A percentile compares a stretch with the other conserved stretches of the same genome.
Evolutionary conservation across 805 yeast species (phyloP).

Genomic region (Debaryomyces prosopidis): DNA sequence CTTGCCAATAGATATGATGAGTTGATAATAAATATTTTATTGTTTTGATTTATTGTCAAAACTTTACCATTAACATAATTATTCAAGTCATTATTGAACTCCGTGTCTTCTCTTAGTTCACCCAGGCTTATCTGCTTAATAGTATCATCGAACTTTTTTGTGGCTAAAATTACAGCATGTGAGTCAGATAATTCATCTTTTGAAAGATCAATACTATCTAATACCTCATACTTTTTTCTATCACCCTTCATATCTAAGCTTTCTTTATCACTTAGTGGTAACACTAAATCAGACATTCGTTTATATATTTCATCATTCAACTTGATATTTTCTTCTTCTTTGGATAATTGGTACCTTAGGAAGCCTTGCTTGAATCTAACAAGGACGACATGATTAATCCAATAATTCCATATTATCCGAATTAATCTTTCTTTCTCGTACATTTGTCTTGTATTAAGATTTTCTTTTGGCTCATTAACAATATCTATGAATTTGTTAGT

Average conservation of each 20-base stretch:
- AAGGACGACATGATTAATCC: constrained; percentile 13
- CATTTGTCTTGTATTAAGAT: constrained; percentile 16
- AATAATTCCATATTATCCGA: constrained; percentile 25
- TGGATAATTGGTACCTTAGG: constrained; percentile 16
- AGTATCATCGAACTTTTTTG: constrained; percentile 9
- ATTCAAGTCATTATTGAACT: constrained; percentile 4
- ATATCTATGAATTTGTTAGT: constrained; percentile 19
- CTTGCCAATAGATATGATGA: constrained; percentile 31
- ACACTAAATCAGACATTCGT: constrained; percentile 12
- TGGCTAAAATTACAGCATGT: constrained; percentile 12
- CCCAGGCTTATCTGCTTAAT: constrained; percentile 12
- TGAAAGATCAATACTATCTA: neutral
- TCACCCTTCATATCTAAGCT: constrained; percentile 6
- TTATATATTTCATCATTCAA: constrained; percentile 13
- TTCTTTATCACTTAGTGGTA: constrained; percentile 17
- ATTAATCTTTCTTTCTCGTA: constrained; percentile 22
- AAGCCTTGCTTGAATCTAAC: constrained; percentile 18
- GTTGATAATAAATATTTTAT: constrained; percentile 32
- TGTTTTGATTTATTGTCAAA: constrained; percentile 9
- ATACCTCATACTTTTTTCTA: constrained; percentile 11
- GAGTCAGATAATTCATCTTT: constrained; percentile 6
- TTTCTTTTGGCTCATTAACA: neutral
- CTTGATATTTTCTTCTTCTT: constrained; percentile 6
- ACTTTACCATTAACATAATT: constrained; percentile 4
- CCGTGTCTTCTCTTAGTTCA: constrained; percentile 4